Conservation (phyloP, 306 rosid genomes). For the Castanea sativa region DNA sequence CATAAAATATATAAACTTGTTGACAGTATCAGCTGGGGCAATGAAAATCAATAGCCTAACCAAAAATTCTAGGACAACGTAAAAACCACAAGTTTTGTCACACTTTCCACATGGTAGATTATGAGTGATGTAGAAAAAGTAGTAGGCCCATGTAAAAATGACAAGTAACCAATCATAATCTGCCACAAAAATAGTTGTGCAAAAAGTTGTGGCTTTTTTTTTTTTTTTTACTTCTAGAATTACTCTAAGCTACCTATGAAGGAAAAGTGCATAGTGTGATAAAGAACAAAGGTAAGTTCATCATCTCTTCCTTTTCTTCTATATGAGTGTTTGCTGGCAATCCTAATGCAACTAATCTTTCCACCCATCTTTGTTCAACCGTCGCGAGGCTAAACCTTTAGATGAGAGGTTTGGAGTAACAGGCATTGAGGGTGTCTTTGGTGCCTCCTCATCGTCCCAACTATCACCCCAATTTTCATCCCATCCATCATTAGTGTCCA, state of each 20-base stretch:
- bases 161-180: fast-evolving
- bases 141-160: fast-evolving
- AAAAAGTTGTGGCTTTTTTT: too few species aligned
- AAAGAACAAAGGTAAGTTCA: background rate
- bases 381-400: slow-evolving; percentile 40
- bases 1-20: background rate
- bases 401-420: slow-evolving; percentile 43
- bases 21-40: background rate
- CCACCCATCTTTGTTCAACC: slow-evolving; percentile 49
- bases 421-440: slow-evolving; percentile 37
- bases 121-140: too few species aligned
- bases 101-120: too few species aligned
- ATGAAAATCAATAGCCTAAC: background rate
- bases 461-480: slow-evolving; percentile 52
- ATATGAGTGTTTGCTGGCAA: background rate
- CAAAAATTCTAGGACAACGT: too few species aligned
- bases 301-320: background rate
- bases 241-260: background rate
- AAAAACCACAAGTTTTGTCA: too few species aligned
- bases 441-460: slow-evolving; percentile 51
- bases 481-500: slow-evolving; percentile 38
- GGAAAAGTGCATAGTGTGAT: background rate
- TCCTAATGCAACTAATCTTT: slow-evolving; percentile 29
- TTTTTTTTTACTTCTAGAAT: too few species aligned
- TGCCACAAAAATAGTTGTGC: too few species aligned